Conservation (phyloP, 2,329 filamentous ascomycete genomes). For the Monosporascus sp. region DNA sequence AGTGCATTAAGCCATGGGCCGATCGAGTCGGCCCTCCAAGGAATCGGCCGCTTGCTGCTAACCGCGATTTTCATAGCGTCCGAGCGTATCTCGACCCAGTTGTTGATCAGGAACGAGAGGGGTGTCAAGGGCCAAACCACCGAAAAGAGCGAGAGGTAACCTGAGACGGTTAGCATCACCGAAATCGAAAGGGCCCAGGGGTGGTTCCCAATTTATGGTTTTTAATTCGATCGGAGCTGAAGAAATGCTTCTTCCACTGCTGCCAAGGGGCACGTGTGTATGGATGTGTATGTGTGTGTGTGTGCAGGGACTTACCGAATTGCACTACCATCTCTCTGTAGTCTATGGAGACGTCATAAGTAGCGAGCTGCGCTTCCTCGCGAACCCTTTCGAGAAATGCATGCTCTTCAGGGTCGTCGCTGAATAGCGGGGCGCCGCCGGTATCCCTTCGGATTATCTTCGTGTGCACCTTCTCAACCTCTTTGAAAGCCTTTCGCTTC, state of each 20-base stretch:
- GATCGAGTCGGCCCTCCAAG: conserved; percentile 87
- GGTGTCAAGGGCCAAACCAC: conserved; percentile 93
- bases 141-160: conserved; percentile 86
- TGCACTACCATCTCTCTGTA: conserved; percentile 92
- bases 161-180: conserved; percentile 32
- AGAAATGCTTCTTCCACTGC: no score
- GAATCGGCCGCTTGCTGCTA: conserved; percentile 82
- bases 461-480: conserved; percentile 70
- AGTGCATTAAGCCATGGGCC: conserved; percentile 86
- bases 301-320: conserved; percentile 43
- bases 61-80: conserved; percentile 93
- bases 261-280: not conserved
- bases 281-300: conserved; percentile 9
- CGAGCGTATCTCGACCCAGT: conserved; percentile 90
- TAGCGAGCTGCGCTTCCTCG: conserved; percentile 72
- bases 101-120: conserved; percentile 85
- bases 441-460: conserved; percentile 49
- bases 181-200: no score
- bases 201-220: no score
- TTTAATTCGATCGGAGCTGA: no score
- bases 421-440: conserved; percentile 33
- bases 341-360: conserved; percentile 86
- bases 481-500: conserved; percentile 72
- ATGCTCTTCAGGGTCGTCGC: conserved; percentile 72
- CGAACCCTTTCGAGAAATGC: conserved; percentile 77